A percentile compares a stretch with the other conserved stretches of the same genome.
Conservation (phyloP, 2,329 filamentous ascomycete species). For the Trichoderma atrobrunneum region DNA sequence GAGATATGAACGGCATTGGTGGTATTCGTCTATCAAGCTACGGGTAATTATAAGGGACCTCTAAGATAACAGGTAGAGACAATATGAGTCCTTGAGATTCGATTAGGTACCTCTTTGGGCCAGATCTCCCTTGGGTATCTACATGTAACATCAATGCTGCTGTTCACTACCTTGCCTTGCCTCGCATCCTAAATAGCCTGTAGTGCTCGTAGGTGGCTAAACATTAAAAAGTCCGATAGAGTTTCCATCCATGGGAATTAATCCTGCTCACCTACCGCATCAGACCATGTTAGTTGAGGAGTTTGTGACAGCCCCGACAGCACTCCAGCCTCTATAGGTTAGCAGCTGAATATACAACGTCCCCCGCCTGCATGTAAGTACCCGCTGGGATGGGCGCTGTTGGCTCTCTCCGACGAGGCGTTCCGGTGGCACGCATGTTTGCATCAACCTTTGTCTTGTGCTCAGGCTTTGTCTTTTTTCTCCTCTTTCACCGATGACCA, state of each 20-base stretch:
- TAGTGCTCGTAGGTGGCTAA: background rate
- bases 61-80: too few species aligned
- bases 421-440: background rate
- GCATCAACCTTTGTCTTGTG: background rate
- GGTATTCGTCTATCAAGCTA: too few species aligned
- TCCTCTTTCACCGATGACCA: background rate
- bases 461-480: background rate
- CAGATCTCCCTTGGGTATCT: background rate
- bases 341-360: background rate
- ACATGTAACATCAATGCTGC: background rate
- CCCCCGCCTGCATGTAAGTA: constrained; percentile 9
- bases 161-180: background rate
- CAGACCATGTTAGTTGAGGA: background rate
- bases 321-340: background rate
- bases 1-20: too few species aligned
- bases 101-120: too few species aligned
- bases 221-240: background rate
- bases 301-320: background rate
- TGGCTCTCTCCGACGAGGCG: background rate
- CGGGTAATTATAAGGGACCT: too few species aligned
- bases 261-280: background rate
- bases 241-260: background rate
- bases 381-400: background rate
- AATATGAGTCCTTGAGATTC: too few species aligned
- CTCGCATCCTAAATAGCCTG: background rate